Conservation (phyloP, 2,329 filamentous ascomycete genomes). For the Aureobasidium melanogenum region DNA sequence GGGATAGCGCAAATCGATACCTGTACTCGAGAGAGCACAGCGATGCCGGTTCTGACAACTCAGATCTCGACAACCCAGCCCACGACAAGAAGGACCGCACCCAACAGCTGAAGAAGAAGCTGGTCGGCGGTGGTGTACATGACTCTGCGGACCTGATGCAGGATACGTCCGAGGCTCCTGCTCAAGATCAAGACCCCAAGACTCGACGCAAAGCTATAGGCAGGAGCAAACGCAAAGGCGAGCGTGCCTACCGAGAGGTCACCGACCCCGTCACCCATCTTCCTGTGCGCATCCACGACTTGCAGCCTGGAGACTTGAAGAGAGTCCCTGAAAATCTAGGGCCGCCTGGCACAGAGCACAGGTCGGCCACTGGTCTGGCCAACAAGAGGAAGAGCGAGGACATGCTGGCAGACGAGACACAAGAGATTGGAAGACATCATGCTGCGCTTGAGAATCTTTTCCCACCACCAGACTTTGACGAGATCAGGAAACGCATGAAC, state of each 20-base stretch:
- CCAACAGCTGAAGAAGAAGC: slow-evolving; percentile 14
- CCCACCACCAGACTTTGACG: slow-evolving; percentile 44
- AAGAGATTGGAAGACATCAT: slow-evolving; percentile 34
- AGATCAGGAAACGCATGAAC: slow-evolving; percentile 22
- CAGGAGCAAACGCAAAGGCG: slow-evolving; percentile 35
- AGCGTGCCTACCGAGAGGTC: slow-evolving; percentile 48
- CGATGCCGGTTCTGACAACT: slow-evolving; percentile 13
- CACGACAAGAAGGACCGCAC: slow-evolving; percentile 10
- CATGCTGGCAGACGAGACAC: slow-evolving; percentile 35
- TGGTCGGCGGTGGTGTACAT: slow-evolving; percentile 14
- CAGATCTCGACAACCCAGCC: slow-evolving; percentile 14
- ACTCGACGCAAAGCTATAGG: slow-evolving; percentile 42
- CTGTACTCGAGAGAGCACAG: slow-evolving; percentile 18
- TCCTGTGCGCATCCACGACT: slow-evolving; percentile 57
- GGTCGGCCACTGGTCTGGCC: slow-evolving; percentile 37
- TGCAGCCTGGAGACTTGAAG: slow-evolving; percentile 28
- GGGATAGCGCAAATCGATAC: slow-evolving; percentile 22
- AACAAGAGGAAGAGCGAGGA: slow-evolving; percentile 37
- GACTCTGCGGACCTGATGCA: slow-evolving; percentile 21
- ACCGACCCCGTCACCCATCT: slow-evolving; percentile 67
- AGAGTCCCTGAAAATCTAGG: slow-evolving; percentile 34
- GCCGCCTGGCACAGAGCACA: slow-evolving; percentile 28
- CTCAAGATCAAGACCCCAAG: slow-evolving; percentile 32
- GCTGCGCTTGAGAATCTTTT: slow-evolving; percentile 43
- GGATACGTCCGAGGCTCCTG: slow-evolving; percentile 37